Evolutionary conservation across 768 basidiomycete species (phyloP), one percentile per base, ranked within the genome.

Genomic region (Auricularia sp.): DNA sequence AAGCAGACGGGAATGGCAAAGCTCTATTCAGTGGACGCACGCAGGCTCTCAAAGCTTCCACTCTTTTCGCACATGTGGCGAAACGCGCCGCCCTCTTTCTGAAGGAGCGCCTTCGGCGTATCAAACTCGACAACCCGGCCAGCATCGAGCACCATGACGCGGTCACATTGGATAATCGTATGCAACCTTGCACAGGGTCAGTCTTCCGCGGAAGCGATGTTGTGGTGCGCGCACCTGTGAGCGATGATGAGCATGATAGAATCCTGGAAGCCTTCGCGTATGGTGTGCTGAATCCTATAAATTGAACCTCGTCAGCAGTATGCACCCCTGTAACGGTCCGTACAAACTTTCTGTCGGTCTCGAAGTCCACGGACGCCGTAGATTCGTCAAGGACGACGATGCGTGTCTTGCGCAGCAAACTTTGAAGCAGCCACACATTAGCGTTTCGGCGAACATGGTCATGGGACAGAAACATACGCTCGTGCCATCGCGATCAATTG

Each of bases 171-270:
- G 69, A 75, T 75, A 62, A 78, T 59, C 10, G 56, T 59, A 34
- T 59, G 56, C 34, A 56, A 29, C 10, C 54, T 84, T 29, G 29
- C 29, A 29, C 29, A 29, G 29, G 29, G 66, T 8, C 10, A 59
- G 56, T 39, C 59, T 62, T 36, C 12, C 33, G 14, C 43, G n/a
- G 47, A 63, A 65, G 59, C 0, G 29, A 36, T 63, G 53, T 14
- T 62, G 16, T 42, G 18, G 36, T 29, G 42, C 21, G 18, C 69
- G 66, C 56, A 59, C 56, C 88, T 78, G 75, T 92, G 91, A 3
- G 92, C 92, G 64, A 93, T 92, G 8, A 90, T 91, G 47, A 94
- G 83, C 23, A 93, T 86, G 23, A 91, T 87, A 0, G 87, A 83
- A 12, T 82, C 80, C 1, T 79, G 73, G 62, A 93, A 82, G 72